These are phyloP conservation scores for Fagopyrum tataricum DNA, from an alignment of 148 eudicot genomes.

Conservation along the genomic window DNA sequence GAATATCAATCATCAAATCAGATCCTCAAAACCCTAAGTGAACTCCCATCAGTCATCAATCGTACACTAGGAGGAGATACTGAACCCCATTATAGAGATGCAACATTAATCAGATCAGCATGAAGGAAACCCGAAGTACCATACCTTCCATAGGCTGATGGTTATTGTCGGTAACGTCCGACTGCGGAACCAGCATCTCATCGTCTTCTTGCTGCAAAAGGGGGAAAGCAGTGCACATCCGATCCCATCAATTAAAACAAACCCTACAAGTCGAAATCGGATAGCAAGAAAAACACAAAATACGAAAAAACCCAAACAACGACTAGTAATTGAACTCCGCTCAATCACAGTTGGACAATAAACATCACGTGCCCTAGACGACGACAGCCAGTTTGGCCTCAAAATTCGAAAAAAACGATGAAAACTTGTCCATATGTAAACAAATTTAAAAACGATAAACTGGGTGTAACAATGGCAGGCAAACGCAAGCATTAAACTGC, in stretches of 20 bases:
- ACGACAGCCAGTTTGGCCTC: conserved; percentile 8
- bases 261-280: conserved; percentile 14
- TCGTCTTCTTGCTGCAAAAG: conserved; percentile 65
- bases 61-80: not conserved
- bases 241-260: conserved; percentile 19
- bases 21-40: conserved; percentile 10
- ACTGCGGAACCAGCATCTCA: conserved; percentile 85
- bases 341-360: not conserved
- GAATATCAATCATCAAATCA: conserved; percentile 14
- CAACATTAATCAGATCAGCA: not conserved
- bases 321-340: conserved; percentile 18
- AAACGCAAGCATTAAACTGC: not conserved
- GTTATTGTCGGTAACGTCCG: conserved; percentile 43
- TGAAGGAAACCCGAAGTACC: no score
- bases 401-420: not conserved
- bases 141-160: conserved; percentile 93
- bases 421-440: not conserved
- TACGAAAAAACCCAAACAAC: conserved; percentile 8
- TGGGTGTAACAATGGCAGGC: conserved; percentile 9
- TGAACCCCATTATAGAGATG: not conserved
- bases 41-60: not conserved
- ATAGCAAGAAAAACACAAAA: not conserved
- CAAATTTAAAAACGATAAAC: not conserved
- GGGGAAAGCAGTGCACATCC: conserved; percentile 15
- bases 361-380: conserved; percentile 15